Percentiles rank a stretch among this genome's conserved stretches.
phyloP scores from a whole-genome alignment of 2,329 filamentous ascomycete species.

The Ascomycota sp. region DNA sequence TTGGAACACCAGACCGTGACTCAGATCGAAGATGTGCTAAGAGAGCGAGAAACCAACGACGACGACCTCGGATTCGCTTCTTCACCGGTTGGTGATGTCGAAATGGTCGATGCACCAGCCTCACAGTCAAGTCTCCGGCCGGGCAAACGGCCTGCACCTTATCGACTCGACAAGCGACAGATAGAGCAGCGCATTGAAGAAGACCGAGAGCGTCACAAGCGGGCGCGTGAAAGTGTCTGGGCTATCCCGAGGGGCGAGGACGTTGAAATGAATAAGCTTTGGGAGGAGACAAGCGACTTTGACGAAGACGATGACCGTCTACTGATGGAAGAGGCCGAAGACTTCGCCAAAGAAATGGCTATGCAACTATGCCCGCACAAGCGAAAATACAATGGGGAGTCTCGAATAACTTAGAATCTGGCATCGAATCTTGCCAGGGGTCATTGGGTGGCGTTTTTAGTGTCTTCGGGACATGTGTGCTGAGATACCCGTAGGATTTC shows the following conservation, averaged over 20 bases:
- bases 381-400: slow-evolving; percentile 11
- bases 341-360: slow-evolving; percentile 21
- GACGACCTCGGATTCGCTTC: slow-evolving; percentile 31
- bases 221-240: slow-evolving; percentile 82
- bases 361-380: slow-evolving; percentile 18
- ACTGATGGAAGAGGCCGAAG: slow-evolving; percentile 46
- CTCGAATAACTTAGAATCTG: slow-evolving; percentile 3
- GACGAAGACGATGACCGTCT: slow-evolving; percentile 68
- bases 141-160: slow-evolving; percentile 11
- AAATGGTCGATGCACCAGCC: slow-evolving; percentile 18
- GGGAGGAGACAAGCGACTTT: slow-evolving; percentile 70
- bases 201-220: slow-evolving; percentile 83
- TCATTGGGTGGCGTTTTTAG: slow-evolving; percentile 11
- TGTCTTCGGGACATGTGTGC: slow-evolving; percentile 1
- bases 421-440: too few relatives aligned
- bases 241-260: slow-evolving; percentile 43
- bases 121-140: slow-evolving; percentile 18
- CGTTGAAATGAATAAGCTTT: slow-evolving; percentile 55
- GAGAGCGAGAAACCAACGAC: slow-evolving; percentile 47
- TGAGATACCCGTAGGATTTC: slow-evolving; percentile 10
- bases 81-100: slow-evolving; percentile 23
- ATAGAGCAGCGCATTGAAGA: slow-evolving; percentile 94
- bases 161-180: slow-evolving; percentile 54
- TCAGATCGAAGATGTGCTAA: slow-evolving; percentile 67
- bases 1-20: slow-evolving; percentile 50